Conservation (phyloP, 495 filamentous ascomycete genomes). For the Cercophora scortea region DNA sequence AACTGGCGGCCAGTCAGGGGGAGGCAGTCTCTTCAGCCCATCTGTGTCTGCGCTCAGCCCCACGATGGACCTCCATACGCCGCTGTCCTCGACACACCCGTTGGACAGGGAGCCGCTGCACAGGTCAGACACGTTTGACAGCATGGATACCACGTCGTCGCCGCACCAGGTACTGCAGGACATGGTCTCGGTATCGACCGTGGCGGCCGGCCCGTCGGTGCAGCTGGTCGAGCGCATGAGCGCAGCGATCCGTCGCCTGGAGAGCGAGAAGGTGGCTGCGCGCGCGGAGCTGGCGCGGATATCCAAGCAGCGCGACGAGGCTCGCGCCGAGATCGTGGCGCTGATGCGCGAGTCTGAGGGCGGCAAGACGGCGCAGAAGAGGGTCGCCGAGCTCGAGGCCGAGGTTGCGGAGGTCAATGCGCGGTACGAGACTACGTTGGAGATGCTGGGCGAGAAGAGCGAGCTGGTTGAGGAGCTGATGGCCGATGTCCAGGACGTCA, state of each 20-base stretch:
- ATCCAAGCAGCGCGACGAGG: constrained; percentile 77
- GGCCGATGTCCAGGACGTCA: constrained; percentile 84
- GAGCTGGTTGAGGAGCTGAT: constrained; percentile 85
- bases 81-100: constrained; percentile 43
- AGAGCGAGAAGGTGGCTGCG: constrained; percentile 78
- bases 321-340: constrained; percentile 78
- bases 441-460: constrained; percentile 95
- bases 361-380: constrained; percentile 51
- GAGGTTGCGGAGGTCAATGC: constrained; percentile 55
- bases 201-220: constrained; percentile 83
- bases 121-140: constrained; percentile 61
- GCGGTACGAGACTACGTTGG: constrained; percentile 81
- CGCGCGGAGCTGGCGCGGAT: constrained; percentile 80
- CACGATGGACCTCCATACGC: constrained; percentile 20
- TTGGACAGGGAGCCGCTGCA: constrained; percentile 49
- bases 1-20: neutral
- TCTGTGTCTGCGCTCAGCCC: constrained; percentile 21
- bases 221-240: constrained; percentile 97
- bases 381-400: constrained; percentile 56
- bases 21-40: constrained; percentile 22
- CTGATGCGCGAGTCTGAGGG: constrained; percentile 80
- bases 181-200: constrained; percentile 80
- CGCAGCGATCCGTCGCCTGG: constrained; percentile 79
- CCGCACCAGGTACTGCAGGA: constrained; percentile 75
- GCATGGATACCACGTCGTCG: constrained; percentile 49